Percentiles rank a stretch among this genome's conserved stretches.
Conservation (phyloP, 2,329 filamentous ascomycete genomes). For the Pyricularia sp. region DNA sequence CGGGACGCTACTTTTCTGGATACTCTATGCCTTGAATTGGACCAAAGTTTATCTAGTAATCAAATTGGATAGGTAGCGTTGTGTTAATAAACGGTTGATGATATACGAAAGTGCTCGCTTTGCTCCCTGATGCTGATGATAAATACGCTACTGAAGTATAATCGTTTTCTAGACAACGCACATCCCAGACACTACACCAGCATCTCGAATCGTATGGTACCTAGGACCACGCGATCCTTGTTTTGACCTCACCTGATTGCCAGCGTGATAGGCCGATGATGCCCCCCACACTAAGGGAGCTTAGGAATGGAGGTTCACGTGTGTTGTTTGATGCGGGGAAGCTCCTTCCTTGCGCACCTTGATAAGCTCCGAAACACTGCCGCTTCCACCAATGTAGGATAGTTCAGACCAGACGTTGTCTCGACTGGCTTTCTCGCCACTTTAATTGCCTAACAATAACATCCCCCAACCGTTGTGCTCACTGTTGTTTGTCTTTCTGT, state of each 20-base stretch:
- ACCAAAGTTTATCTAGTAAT: not conserved
- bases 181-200: too few species aligned
- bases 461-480: not conserved
- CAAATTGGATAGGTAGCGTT: not conserved
- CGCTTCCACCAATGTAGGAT: not conserved
- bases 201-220: not conserved
- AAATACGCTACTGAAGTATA: too few species aligned
- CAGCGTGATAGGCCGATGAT: not conserved
- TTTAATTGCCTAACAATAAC: not conserved
- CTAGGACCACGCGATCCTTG: not conserved
- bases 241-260: not conserved
- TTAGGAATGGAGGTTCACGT: not conserved
- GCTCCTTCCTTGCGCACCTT: not conserved
- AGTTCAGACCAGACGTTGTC: not conserved
- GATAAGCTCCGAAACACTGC: not conserved
- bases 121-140: not conserved
- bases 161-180: not conserved
- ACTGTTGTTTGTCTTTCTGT: not conserved
- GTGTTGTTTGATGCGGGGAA: not conserved
- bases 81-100: slow-evolving; percentile 1
- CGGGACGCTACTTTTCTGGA: not conserved
- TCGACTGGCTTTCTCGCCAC: not conserved
- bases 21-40: not conserved
- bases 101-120: not conserved
- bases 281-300: not conserved